Evolutionary conservation across 306 rosid genomes (phyloP), one percentile per base, ranked within the genome.

Genomic region (Trichosanthes cucumerina): DNA sequence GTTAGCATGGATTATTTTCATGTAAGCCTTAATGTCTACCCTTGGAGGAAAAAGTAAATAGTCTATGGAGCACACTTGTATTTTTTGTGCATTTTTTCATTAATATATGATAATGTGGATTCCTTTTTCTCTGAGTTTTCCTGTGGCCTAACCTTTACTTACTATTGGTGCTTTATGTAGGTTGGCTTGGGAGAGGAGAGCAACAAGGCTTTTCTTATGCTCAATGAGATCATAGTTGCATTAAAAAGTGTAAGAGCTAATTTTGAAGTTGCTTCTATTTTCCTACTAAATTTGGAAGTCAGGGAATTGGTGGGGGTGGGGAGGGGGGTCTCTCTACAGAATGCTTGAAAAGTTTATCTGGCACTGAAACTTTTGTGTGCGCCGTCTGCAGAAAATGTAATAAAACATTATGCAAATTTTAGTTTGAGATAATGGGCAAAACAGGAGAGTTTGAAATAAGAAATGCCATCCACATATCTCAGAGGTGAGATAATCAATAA

Each of bases 141-240:
- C 9, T 79, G 49, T 16, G 39, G 33, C 63, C 54, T 54, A 33
- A 36, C 18, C 18, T 81, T 24, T 59, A 15, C 66, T 54, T 52
- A 49, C 79, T 58, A 4, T 81, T 34, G 31, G 31, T 81, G 62
- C 80, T 80, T 85, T 79, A 47, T 89, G 89, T 91, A 91, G 97
- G 82, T 83, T 78, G 87, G 83, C 85, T 81, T 85, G 73, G 97
- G 80, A 78, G 93, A 81, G 76, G 97, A 88, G 73, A 86, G 83
- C 85, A 78, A 89, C n/a, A 91, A 86, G 87, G 90, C 86, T 62
- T 95, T 95, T 87, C 91, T 88, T 59, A 89, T 95, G 82, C 95
- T 95, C 81, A 95, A 95, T 80, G 97, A 92, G 85, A 86, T 95
- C 76, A 87, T 95, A 84, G 78, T 92, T 80, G 82, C 91, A 9